Conservation (phyloP, 2,329 filamentous ascomycete species). For the Cadophora sp. region DNA sequence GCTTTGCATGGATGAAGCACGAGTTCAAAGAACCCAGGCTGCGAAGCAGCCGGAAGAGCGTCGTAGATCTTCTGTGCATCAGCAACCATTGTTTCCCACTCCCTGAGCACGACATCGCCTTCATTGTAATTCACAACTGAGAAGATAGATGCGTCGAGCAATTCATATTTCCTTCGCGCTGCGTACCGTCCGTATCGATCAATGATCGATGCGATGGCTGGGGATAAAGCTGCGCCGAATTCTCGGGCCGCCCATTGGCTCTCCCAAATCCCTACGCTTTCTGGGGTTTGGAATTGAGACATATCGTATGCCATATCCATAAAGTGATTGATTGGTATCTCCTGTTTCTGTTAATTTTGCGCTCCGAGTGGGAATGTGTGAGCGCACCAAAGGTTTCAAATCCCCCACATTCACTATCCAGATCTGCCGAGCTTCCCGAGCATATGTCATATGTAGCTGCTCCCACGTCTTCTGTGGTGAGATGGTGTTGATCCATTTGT, state of each 20-base stretch:
- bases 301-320: constrained; percentile 35
- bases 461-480: constrained; percentile 58
- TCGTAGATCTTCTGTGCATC: constrained; percentile 28
- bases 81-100: constrained; percentile 26
- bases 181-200: constrained; percentile 26
- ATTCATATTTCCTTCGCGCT: constrained; percentile 30
- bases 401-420: constrained; percentile 70
- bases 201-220: constrained; percentile 25
- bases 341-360: too few relatives aligned
- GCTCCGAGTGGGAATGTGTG: too few relatives aligned
- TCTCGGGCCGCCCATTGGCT: constrained; percentile 27
- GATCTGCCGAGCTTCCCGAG: constrained; percentile 57
- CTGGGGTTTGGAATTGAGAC: constrained; percentile 20
- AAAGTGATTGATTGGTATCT: constrained; percentile 33
- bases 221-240: constrained; percentile 24
- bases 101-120: constrained; percentile 22
- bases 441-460: constrained; percentile 65
- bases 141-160: constrained; percentile 28
- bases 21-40: constrained; percentile 33
- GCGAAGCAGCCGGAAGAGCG: constrained; percentile 19
- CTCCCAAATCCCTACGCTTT: constrained; percentile 25
- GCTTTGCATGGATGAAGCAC: constrained; percentile 32
- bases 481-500: constrained; percentile 48
- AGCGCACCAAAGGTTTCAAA: not conserved
- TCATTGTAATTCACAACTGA: constrained; percentile 31